Base-by-base conservation (phyloP, 2,329 filamentous ascomycete species). In the Talaromyces sp. region DNA sequence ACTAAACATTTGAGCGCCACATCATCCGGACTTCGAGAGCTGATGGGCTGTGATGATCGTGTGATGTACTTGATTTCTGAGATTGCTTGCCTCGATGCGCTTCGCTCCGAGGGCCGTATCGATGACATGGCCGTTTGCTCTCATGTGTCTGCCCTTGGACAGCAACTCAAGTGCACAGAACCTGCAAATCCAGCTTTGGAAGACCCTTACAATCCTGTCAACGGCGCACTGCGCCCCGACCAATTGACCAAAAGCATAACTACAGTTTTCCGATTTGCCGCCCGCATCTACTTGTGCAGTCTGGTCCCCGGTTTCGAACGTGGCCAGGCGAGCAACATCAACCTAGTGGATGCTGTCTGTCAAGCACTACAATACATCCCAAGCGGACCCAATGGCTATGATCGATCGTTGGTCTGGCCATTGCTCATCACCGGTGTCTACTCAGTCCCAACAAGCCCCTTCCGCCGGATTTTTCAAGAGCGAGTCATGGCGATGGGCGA, bases 41-140 rank as follows among this genome's bases (percentile, higher is more conserved):
- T 98, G 56, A 98, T 98, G 93, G 95, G 95, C 67, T 98, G 95
- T 75, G 93, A 98, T 65, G 95, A 99, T 77, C 87, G 88, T 24
- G 89, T 98, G 77, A 97, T 99, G 92, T 98, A 96, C 75, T 82
- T 98, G 69, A 96, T 99, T 73, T 96, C 92, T 1, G 95, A 99
- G 78, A 96, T 98, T 69, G 91, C 93, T 58, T 98, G 95, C 76
- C 86, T 99, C 58, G 95, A 98, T 74, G 89, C 90, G 3, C 85
- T 97, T 65, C 96, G 95, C 81, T 79, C 82, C 43, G 86, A 89
- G 62, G 90, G 89, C 67, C 91, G 95, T 79, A 68, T 82, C 68
- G 90, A 96, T 67, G 88, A 95, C 70, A 87, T 95, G 65, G 86
- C 87, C 56, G 86, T 98, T 51, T 97, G 93, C 83, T 85, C 89